Evolutionary conservation across 805 yeast genomes (phyloP), one percentile per base, ranked within the genome.

Genomic region (Hanseniaspora lachancei): DNA sequence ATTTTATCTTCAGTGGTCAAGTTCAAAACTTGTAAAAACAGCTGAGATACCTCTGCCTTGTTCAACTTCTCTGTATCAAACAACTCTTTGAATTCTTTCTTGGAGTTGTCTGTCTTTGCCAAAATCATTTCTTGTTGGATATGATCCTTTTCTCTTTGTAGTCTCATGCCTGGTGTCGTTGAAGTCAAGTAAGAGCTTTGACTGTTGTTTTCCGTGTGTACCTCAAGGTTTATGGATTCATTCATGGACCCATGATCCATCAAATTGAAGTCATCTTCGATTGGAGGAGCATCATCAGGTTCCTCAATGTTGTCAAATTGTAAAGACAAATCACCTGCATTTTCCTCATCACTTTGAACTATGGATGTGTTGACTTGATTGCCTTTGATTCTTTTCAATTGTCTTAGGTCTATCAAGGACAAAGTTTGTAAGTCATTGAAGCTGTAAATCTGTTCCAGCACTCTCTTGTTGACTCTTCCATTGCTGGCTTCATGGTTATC

Each of bases 11-110:
- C 55, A 9, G 55, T 32, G 3, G 55, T 34, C 44, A 51, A 27
- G 27, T 35, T 51, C 49, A 51, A 36, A n/a, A 51, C 49, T 36
- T 51, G 55, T 13, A 51, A 23, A 36, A 51, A 51, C 49, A 51
- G 15, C 9, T 51, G 49, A 12, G 55, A 42, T 12, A 59, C 43
- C 4, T 60, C 58, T 9, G 53, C 54, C 34, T 55, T 57, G 16
- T 58, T 57, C 54, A 55, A 32, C 10, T 54, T 58, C 12, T 47
- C 34, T 21, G 54, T 50, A 10, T 24, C 54, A 32, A 55, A 55
- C 12, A 41, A 21, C 16, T 57, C 60, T 20, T 57, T 56, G 36
- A 49, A 55, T 2, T 54, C 43, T 2, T 39, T 20, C 35, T 46
- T 56, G 3, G 35, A 3, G 7, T 5, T 24, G 4, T 34, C 52